These are phyloP conservation scores for Orbilia brochopaga DNA, from an alignment of 2,329 filamentous ascomycete genomes.

Conservation along the genomic window DNA sequence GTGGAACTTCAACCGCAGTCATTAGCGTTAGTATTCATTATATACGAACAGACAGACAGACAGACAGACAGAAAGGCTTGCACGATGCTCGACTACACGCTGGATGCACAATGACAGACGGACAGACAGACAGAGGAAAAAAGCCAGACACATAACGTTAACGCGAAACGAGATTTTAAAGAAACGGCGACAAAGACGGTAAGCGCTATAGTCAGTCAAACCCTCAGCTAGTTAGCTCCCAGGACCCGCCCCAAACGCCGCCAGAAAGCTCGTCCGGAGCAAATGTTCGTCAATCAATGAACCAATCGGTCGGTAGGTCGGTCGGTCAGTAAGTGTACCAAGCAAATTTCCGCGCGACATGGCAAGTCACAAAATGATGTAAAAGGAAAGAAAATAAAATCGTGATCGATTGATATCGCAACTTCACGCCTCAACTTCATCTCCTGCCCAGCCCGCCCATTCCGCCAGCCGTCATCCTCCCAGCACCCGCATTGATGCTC, in stretches of 20 bases:
- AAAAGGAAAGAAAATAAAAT: conserved; percentile 7
- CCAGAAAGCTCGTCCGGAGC: conserved; percentile 54
- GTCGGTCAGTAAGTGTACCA: background rate
- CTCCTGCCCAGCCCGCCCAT: conserved; percentile 52
- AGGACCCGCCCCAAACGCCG: conserved; percentile 53
- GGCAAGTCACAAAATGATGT: background rate
- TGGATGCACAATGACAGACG: background rate
- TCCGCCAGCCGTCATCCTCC: conserved; percentile 56
- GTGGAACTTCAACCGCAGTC: too few species aligned
- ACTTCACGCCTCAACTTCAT: conserved; percentile 19
- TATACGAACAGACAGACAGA: background rate
- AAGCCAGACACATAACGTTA: background rate
- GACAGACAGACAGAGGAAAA: background rate
- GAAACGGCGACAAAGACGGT: conserved; percentile 7
- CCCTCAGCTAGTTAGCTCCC: conserved; percentile 1
- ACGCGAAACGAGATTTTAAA: background rate
- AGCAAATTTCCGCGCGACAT: conserved; percentile 18
- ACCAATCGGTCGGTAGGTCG: background rate
- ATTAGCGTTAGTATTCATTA: too few species aligned
- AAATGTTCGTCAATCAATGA: conserved; percentile 10
- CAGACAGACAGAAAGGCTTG: background rate
- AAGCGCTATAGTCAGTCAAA: conserved; percentile 11
- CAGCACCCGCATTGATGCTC: conserved; percentile 72
- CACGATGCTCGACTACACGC: conserved; percentile 1
- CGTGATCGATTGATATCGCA: background rate